Evolutionary conservation across 768 basidiomycete genomes (phyloP).

Genomic region (Tricholoma saponaceum): DNA sequence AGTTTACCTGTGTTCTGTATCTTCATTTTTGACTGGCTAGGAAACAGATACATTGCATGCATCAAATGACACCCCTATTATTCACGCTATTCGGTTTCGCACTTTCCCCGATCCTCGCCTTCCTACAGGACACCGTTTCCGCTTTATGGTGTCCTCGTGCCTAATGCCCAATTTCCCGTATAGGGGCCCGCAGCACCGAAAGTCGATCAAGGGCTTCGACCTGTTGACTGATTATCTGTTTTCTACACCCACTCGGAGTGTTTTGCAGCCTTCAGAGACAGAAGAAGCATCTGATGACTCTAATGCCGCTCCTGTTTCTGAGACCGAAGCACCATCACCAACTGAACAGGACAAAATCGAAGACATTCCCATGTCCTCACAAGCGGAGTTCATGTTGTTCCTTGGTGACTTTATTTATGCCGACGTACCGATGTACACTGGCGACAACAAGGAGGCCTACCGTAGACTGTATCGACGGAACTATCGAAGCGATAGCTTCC

Average conservation of each 20-base stretch:
- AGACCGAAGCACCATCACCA: background rate
- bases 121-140: slow-evolving; percentile 50
- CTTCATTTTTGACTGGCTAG: background rate
- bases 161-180: slow-evolving; percentile 74
- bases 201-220: slow-evolving; percentile 61
- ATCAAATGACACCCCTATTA: background rate
- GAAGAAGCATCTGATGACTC: slow-evolving; percentile 1
- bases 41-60: background rate
- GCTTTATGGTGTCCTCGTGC: slow-evolving; percentile 68
- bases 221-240: slow-evolving; percentile 54
- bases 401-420: slow-evolving; percentile 77
- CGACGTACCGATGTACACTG: slow-evolving; percentile 62
- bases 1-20: slow-evolving; percentile 11
- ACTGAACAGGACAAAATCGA: background rate
- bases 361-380: slow-evolving; percentile 11
- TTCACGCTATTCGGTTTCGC: slow-evolving; percentile 52
- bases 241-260: slow-evolving; percentile 11
- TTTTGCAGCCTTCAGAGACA: slow-evolving; percentile 5
- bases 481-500: slow-evolving; percentile 60
- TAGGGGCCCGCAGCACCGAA: slow-evolving; percentile 43
- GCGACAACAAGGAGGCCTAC: slow-evolving; percentile 56
- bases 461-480: slow-evolving; percentile 63
- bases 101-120: slow-evolving; percentile 74
- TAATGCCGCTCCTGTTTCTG: background rate
- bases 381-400: slow-evolving; percentile 61